Percentiles rank a stretch among this genome's conserved stretches.
Conservation (phyloP, 2,329 filamentous ascomycete genomes). For the Sporothrix humicola region DNA sequence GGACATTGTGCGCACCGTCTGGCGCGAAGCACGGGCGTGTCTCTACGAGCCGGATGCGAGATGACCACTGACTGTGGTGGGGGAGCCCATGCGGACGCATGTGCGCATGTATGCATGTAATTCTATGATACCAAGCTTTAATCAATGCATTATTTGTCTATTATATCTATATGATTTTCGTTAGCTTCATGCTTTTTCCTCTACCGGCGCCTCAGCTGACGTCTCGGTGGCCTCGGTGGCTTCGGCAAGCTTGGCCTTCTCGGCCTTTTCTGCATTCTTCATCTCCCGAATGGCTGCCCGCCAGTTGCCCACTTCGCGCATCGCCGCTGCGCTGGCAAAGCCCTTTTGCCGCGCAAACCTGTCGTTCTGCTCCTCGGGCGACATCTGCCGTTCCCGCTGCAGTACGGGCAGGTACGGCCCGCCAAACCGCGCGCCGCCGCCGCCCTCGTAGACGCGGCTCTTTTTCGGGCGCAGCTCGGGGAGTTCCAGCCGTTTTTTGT, state of each 20-base stretch:
- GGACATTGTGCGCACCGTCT: constrained; percentile 81
- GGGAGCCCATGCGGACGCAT: too few relatives aligned
- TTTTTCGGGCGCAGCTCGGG: constrained; percentile 42
- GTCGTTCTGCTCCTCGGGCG: constrained; percentile 63
- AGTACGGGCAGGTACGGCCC: constrained; percentile 63
- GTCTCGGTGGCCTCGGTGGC: neutral
- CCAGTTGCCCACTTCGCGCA: constrained; percentile 50
- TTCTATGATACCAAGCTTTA: constrained; percentile 27
- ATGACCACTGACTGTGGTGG: neutral
- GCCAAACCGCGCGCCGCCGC: constrained; percentile 55
- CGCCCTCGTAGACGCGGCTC: constrained; percentile 60
- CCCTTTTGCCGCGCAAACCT: constrained; percentile 67
- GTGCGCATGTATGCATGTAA: neutral
- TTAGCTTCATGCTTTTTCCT: neutral
- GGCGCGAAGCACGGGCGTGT: constrained; percentile 83
- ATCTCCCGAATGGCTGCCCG: constrained; percentile 42
- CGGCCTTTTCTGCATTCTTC: constrained; percentile 40
- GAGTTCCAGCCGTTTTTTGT: constrained; percentile 47
- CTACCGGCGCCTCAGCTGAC: neutral
- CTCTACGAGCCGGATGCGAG: constrained; percentile 65
- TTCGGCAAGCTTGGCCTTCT: constrained; percentile 26
- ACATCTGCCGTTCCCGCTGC: constrained; percentile 55
- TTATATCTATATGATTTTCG: neutral
- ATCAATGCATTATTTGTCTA: neutral
- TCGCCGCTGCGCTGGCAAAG: constrained; percentile 58